These are phyloP conservation scores for Coemansia sp. DNA, from an alignment of 192 early-diverging fungal genomes.

Conservation along the genomic window DNA sequence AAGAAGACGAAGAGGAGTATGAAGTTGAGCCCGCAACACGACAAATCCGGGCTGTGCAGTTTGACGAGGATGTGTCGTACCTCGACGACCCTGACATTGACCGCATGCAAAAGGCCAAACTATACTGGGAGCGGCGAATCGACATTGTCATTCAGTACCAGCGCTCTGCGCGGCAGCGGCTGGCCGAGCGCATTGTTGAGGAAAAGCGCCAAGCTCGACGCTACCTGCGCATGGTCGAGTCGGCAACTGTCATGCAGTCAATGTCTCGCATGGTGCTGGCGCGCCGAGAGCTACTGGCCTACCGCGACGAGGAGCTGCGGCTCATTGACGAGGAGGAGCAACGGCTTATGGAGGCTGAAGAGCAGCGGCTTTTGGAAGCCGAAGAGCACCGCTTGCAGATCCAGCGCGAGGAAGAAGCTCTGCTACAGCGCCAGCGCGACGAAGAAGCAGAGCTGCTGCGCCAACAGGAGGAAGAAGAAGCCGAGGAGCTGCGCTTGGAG, in stretches of 20 bases:
- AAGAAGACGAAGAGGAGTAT: slow-evolving; percentile 4
- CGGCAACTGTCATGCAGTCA: slow-evolving; percentile 56
- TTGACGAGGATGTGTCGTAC: slow-evolving; percentile 26
- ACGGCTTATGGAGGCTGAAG: slow-evolving; percentile 14
- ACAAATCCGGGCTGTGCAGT: background rate
- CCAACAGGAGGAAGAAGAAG: slow-evolving; percentile 10
- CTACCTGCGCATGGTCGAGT: slow-evolving; percentile 58
- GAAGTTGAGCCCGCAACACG: background rate
- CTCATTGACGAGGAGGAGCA: slow-evolving; percentile 12
- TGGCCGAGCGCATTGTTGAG: slow-evolving; percentile 57
- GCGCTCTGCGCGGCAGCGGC: slow-evolving; percentile 36
- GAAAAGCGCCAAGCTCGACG: slow-evolving; percentile 55
- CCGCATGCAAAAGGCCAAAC: slow-evolving; percentile 52
- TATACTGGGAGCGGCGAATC: slow-evolving; percentile 54
- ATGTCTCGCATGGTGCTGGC: slow-evolving; percentile 59
- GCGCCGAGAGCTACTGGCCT: slow-evolving; percentile 32
- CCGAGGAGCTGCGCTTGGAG: slow-evolving; percentile 14
- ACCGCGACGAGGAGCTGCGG: slow-evolving; percentile 18
- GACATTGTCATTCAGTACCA: slow-evolving; percentile 57
- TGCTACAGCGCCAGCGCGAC: slow-evolving; percentile 12
- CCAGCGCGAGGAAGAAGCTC: background rate
- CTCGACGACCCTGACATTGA: slow-evolving; percentile 42
- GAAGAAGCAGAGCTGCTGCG: slow-evolving; percentile 9
- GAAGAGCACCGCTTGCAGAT: background rate
- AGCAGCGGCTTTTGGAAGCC: background rate